Percentiles rank a stretch among this genome's conserved stretches.
These are phyloP conservation scores for Scheffersomyces cryptocercus DNA, from an alignment of 1,139 yeast species.

Conservation along the genomic window DNA sequence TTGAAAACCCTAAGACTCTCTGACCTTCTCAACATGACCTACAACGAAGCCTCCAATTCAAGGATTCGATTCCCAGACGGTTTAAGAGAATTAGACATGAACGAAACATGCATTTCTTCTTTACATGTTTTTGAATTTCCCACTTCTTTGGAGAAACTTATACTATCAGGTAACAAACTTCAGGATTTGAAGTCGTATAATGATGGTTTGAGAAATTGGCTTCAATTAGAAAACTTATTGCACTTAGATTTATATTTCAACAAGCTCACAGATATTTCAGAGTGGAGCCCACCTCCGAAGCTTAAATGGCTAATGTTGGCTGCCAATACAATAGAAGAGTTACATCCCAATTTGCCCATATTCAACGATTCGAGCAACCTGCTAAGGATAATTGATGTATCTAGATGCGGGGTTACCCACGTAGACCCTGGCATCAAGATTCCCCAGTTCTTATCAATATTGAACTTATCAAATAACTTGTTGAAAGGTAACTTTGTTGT, in stretches of 20 bases:
- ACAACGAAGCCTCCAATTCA: not conserved
- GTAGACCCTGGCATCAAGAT: conserved; percentile 3
- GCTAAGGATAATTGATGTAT: conserved; percentile 3
- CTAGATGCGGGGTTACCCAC: conserved; percentile 1
- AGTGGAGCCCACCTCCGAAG: conserved; percentile 12
- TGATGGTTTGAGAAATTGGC: conserved; percentile 21
- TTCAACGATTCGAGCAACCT: not conserved
- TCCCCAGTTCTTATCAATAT: conserved; percentile 2
- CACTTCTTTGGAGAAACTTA: conserved; percentile 18
- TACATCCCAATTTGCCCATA: conserved; percentile 4
- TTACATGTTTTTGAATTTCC: conserved; percentile 29
- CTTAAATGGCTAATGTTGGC: conserved; percentile 11
- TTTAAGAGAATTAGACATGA: conserved; percentile 18
- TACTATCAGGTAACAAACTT: conserved; percentile 24
- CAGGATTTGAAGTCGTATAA: conserved; percentile 17
- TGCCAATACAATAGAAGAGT: conserved; percentile 7
- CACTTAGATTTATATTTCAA: conserved; percentile 26
- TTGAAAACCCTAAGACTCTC: conserved; percentile 15
- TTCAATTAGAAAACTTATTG: conserved; percentile 19
- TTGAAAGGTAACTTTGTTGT: conserved; percentile 1
- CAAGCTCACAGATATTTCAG: conserved; percentile 9
- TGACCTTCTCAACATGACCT: conserved; percentile 13
- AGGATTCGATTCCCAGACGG: conserved; percentile 20
- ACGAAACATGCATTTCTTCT: conserved; percentile 22
- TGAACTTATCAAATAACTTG: conserved; percentile 6